Conservation (phyloP, 148 eudicot genomes). For the Rhododendron simsii region DNA sequence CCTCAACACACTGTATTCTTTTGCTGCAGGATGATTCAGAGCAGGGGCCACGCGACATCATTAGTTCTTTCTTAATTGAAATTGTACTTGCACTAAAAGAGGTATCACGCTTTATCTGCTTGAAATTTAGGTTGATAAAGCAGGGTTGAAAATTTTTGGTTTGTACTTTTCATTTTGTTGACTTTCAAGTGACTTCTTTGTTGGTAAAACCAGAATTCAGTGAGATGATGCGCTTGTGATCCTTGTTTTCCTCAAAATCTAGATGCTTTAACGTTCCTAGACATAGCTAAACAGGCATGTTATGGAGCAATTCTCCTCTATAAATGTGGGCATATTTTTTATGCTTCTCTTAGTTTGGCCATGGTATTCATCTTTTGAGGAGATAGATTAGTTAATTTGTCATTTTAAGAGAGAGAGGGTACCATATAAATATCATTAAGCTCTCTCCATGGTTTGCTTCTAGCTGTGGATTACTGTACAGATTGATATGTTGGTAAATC, state of each 20-base stretch:
- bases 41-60: conserved; percentile 38
- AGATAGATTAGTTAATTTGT: neutral
- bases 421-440: neutral
- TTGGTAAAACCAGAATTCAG: neutral
- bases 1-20: neutral
- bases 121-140: neutral
- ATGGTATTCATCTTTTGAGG: neutral
- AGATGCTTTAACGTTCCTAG: neutral
- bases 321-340: neutral
- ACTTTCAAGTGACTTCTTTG: neutral
- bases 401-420: neutral
- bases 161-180: neutral
- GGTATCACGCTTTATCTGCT: conserved; percentile 35
- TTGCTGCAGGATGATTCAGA: conserved; percentile 59
- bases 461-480: neutral
- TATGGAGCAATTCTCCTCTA: neutral
- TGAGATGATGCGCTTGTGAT: neutral
- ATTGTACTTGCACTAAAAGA: conserved; percentile 89
- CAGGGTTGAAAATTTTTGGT: neutral
- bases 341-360: neutral
- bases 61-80: conserved; percentile 75
- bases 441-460: neutral
- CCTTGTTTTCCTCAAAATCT: neutral
- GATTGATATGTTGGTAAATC: conserved; percentile 5
- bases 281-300: neutral